Evolutionary conservation across 2,329 filamentous ascomycete species (phyloP), one percentile per base, ranked within the genome.

Genomic region (Madurella fahalii): DNA sequence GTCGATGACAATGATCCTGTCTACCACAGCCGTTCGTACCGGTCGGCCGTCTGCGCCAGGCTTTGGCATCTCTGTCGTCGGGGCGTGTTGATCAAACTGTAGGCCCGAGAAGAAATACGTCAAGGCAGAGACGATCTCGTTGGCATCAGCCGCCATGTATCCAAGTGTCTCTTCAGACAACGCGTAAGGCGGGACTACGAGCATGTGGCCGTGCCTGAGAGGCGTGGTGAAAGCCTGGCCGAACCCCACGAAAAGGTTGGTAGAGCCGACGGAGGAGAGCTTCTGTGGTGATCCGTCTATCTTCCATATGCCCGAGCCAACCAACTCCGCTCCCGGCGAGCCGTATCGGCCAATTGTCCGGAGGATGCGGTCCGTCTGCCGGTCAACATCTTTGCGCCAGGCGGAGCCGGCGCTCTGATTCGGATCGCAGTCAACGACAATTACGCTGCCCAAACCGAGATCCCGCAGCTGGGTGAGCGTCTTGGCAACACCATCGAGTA

Each of bases 1-100:
- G 68, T 99, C 94, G 7, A 99, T 78, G 30, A 99, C 76, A 58
- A 99, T 95, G 41, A 99, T 78, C 37, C 93, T 82, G 67, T 97
- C 93, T 5, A 99, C 73, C 0, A 81, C 80, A 1, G 86, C 80
- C 31, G 79, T 77, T 52, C 66, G 66, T 51, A 64, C 63, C 46
- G 74, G 68, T 49, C 70, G 71, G 57, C 72, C 67, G 34, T 66
- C 71, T 11, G 32, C 32, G 12, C 68, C 71, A 42, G 78, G 73
- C 50, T 78, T 75, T 8, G 76, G 69, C 67, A 68, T 4, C 16
- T 68, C 64, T 13, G 40, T 56, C 45, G 31, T 50, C 34, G 13
- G 55, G 9, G 17, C n/a, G 37, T 40, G 54, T 11, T 32, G 25
- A 12, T 55, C 54, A 40, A 79, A 75, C 48, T 83, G 80, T 39